A percentile compares a stretch with the other conserved stretches of the same genome.
These are phyloP conservation scores for Tricholoma matsutake DNA, from an alignment of 768 basidiomycete species.

Conservation along the genomic window DNA sequence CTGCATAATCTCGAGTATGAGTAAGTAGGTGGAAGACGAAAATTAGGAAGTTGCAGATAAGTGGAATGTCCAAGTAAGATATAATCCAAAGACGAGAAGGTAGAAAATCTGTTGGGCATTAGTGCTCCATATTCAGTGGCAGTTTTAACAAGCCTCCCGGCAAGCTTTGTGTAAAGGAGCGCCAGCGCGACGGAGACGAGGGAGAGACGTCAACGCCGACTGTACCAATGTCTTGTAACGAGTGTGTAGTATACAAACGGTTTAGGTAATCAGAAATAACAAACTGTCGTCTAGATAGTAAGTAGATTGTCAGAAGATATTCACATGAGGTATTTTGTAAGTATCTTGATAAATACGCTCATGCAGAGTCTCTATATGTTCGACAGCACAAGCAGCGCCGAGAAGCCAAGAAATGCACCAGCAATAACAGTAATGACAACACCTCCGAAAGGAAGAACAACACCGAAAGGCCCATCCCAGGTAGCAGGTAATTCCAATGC, in stretches of 20 bases:
- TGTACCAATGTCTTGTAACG: too few species aligned
- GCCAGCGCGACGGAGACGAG: background rate
- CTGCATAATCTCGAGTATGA: constrained; percentile 12
- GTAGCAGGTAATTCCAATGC: constrained; percentile 42
- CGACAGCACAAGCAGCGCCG: constrained; percentile 49
- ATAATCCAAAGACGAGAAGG: background rate
- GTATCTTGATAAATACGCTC: too few species aligned
- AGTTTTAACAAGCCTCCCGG: background rate
- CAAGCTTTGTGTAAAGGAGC: background rate
- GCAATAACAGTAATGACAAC: constrained; percentile 43
- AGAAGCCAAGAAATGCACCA: constrained; percentile 46
- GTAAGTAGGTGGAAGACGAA: constrained; percentile 12
- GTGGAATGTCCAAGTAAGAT: constrained; percentile 2
- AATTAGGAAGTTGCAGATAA: constrained; percentile 16
- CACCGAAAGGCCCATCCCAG: constrained; percentile 63
- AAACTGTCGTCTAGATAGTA: too few species aligned
- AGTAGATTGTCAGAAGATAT: too few species aligned
- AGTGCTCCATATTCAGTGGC: background rate
- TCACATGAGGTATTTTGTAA: too few species aligned
- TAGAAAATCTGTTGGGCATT: background rate
- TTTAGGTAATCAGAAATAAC: too few species aligned
- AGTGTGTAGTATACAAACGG: too few species aligned
- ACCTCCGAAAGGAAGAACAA: constrained; percentile 40
- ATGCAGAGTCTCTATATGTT: constrained; percentile 37
- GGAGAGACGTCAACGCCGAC: background rate